Conservation (phyloP, 768 basidiomycete genomes). For the Suillus alpinus region DNA sequence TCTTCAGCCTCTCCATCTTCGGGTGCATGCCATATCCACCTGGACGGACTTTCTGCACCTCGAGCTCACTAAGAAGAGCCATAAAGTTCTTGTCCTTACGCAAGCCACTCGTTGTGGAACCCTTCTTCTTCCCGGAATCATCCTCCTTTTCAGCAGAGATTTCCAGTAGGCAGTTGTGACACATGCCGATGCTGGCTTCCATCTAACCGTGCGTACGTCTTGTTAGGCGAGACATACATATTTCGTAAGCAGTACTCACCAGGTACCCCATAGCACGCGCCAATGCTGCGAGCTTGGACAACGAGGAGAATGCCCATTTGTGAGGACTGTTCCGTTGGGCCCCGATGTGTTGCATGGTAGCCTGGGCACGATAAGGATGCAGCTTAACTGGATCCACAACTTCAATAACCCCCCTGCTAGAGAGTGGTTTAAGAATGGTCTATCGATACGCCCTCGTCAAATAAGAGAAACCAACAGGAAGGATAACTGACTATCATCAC, state of each 20-base stretch:
- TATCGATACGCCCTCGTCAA: slow-evolving; percentile 11
- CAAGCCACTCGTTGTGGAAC: slow-evolving; percentile 36
- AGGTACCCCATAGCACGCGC: slow-evolving; percentile 88
- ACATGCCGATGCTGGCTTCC: slow-evolving; percentile 80
- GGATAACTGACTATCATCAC: slow-evolving; percentile 66
- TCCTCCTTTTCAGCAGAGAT: slow-evolving; percentile 40
- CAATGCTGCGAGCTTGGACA: slow-evolving; percentile 55
- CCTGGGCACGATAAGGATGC: slow-evolving; percentile 62
- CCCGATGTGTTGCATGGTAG: slow-evolving; percentile 37
- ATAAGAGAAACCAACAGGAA: slow-evolving; percentile 1
- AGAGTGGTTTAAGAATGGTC: slow-evolving; percentile 37
- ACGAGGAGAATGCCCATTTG: slow-evolving; percentile 47
- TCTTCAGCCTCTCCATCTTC: slow-evolving; percentile 84
- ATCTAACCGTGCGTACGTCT: slow-evolving; percentile 43
- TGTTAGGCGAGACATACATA: neutral
- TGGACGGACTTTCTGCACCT: slow-evolving; percentile 44
- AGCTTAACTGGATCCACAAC: slow-evolving; percentile 58
- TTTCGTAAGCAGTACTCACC: slow-evolving; percentile 40
- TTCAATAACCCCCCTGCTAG: slow-evolving; percentile 41
- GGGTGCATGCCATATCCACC: slow-evolving; percentile 71
- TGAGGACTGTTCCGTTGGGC: slow-evolving; percentile 33
- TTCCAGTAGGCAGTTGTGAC: slow-evolving; percentile 60
- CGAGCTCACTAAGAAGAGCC: slow-evolving; percentile 64
- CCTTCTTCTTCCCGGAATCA: slow-evolving; percentile 37
- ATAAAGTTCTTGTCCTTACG: slow-evolving; percentile 59